A percentile compares a stretch with the other conserved stretches of the same genome.
These are phyloP conservation scores for Whalleya microplaca DNA, from an alignment of 2,329 filamentous ascomycete species.

Conservation along the genomic window DNA sequence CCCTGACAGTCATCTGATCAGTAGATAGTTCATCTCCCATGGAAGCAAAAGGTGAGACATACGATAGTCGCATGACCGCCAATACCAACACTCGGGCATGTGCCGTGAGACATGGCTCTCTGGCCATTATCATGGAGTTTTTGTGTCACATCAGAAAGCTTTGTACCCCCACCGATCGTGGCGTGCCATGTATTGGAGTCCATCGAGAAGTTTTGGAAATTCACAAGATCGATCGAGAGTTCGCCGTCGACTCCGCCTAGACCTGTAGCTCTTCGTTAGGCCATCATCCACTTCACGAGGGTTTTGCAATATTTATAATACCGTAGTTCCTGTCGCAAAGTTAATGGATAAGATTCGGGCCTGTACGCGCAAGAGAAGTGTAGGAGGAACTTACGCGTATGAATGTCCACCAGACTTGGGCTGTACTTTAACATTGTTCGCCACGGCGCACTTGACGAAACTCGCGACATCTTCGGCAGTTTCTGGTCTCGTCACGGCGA, in stretches of 20 bases:
- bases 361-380: background rate
- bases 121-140: conserved; percentile 54
- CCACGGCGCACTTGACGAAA: conserved; percentile 60
- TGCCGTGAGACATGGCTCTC: conserved; percentile 63
- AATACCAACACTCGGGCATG: conserved; percentile 61
- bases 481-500: conserved; percentile 59
- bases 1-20: conserved; percentile 44
- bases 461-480: conserved; percentile 57
- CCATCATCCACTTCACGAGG: background rate
- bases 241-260: conserved; percentile 55
- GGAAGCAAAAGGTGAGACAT: conserved; percentile 24
- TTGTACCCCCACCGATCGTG: conserved; percentile 57
- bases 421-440: conserved; percentile 57
- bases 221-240: conserved; percentile 58
- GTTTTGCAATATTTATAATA: conserved; percentile 16
- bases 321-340: conserved; percentile 37
- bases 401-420: conserved; percentile 68
- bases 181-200: conserved; percentile 56
- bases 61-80: conserved; percentile 63
- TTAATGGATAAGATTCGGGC: conserved; percentile 11
- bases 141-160: conserved; percentile 55
- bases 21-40: background rate
- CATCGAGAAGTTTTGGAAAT: conserved; percentile 58
- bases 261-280: conserved; percentile 34
- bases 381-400: conserved; percentile 59